A percentile compares a stretch with the other conserved stretches of the same genome.
phyloP scores from a whole-genome alignment of 2,329 filamentous ascomycete genomes.

The Microsporum canis region DNA sequence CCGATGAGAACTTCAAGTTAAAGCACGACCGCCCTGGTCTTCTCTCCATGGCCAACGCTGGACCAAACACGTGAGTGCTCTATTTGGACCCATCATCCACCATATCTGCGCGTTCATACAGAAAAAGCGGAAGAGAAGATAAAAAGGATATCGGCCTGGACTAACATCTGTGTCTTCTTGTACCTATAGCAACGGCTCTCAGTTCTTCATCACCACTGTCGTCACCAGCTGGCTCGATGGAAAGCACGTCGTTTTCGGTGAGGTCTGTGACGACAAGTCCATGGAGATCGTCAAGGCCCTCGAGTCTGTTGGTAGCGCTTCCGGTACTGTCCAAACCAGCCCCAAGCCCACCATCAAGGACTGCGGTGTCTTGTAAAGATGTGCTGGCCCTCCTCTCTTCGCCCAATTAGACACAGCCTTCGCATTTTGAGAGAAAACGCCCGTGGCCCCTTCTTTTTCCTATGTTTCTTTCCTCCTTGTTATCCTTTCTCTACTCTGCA shows the following conservation, averaged over 20 bases:
- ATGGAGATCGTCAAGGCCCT: conserved; percentile 47
- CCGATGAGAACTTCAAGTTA: conserved; percentile 78
- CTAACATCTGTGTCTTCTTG: background rate
- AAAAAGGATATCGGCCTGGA: too few species aligned
- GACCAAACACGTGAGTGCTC: conserved; percentile 66
- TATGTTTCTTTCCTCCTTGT: background rate
- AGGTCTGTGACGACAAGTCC: conserved; percentile 46
- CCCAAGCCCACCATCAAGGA: conserved; percentile 45
- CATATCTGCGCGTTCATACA: too few species aligned
- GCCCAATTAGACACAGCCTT: background rate
- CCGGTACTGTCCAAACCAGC: conserved; percentile 41
- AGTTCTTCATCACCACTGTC: conserved; percentile 63
- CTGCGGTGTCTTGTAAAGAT: conserved; percentile 37
- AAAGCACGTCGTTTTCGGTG: conserved; percentile 59
- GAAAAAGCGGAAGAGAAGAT: too few species aligned
- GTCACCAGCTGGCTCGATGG: conserved; percentile 56
- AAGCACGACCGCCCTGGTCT: conserved; percentile 66
- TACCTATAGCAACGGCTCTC: conserved; percentile 52
- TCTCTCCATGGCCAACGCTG: conserved; percentile 91
- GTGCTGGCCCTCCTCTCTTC: background rate
- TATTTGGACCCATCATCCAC: background rate
- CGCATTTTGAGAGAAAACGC: background rate
- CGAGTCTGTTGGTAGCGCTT: conserved; percentile 47
- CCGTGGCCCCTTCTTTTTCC: background rate
- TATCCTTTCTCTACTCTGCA: background rate